Base-by-base conservation (phyloP, 2,329 filamentous ascomycete genomes). In the Epichloe coenophiala region DNA sequence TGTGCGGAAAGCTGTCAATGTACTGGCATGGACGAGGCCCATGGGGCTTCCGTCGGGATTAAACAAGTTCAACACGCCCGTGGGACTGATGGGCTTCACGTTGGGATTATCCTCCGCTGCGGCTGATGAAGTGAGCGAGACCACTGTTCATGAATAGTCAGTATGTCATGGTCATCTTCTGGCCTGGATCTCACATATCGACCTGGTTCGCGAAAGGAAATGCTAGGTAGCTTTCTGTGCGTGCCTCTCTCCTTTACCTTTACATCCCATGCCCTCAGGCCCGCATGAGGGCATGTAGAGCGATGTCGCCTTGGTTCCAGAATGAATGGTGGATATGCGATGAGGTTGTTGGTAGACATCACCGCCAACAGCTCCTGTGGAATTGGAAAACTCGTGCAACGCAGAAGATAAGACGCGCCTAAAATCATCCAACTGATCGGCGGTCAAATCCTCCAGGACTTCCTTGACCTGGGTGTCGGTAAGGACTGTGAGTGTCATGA, bases 1-100 rank as follows among this genome's bases (percentile, higher is more conserved):
- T 0, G 88, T 93, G 53, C 88, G 81, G 65, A 91, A 93, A 3
- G 84, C 86, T 0, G 88, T 93, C 35, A 91, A 69, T 44, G 86
- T 81, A 53, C 78, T 77, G 15, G 86, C 85, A 58, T 88, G 84
- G 38, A 93, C 68, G 51, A 91, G 74, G 4, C 83, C 87, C 5
- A 78, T 65, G 0, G 85, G 76, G 11, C 71, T 66, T 41, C 86
- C 86, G 21, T 75, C 69, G 2, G 77, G 73, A 0, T 72, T 71
- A 68, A 86, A 84, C 46, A 91, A 70, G 31, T 84, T 86, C 47
- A 91, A 72, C 7, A 83, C 79, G 17, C 85, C 84, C 3, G 77
- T 80, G 13, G 84, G 76, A 39, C 65, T 68, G 55, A 73, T 72
- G 42, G 68, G 56, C 54, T 60, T 56, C 49, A 61, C 50, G 51